Percentiles rank a stretch among this genome's conserved stretches.
Evolutionary conservation across 108 stramenopile genomes (phyloP).

Genomic region (Hondaea fermentalgiana): DNA sequence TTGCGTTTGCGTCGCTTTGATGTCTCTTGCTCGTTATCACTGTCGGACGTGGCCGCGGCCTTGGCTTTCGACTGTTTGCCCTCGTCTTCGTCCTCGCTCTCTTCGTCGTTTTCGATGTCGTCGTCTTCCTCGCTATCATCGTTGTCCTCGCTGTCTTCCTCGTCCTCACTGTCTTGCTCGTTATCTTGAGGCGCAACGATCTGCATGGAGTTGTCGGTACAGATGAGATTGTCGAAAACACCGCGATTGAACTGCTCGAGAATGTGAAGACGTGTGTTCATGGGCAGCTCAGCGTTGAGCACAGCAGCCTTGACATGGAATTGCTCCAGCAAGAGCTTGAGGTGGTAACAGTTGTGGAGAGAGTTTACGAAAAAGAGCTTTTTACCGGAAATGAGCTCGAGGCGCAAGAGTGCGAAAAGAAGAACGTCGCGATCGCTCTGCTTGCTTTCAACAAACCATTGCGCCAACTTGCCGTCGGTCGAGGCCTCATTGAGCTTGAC

Average conservation of each 20-base stretch:
- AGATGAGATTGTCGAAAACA: constrained; percentile 95
- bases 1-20: neutral
- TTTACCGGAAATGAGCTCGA: constrained; percentile 86
- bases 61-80: neutral
- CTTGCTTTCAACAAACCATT: constrained; percentile 73
- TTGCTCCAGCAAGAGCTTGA: constrained; percentile 93
- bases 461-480: constrained; percentile 61
- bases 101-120: constrained; percentile 29
- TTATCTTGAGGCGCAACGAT: constrained; percentile 36
- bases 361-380: constrained; percentile 93
- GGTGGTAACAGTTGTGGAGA: constrained; percentile 76
- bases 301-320: constrained; percentile 90
- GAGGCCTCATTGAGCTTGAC: constrained; percentile 79
- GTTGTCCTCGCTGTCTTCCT: constrained; percentile 24
- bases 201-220: constrained; percentile 71
- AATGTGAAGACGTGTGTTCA: constrained; percentile 81
- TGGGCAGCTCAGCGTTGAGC: constrained; percentile 87
- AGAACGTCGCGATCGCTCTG: constrained; percentile 78
- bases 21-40: constrained; percentile 37
- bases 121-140: constrained; percentile 41
- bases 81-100: constrained; percentile 15
- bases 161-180: constrained; percentile 23
- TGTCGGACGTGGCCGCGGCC: constrained; percentile 29
- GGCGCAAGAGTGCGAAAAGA: constrained; percentile 71
- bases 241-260: constrained; percentile 94